Percentiles rank a stretch among this genome's conserved stretches.
Conservation (phyloP, 768 basidiomycete species). For the Jaapia argillacea region DNA sequence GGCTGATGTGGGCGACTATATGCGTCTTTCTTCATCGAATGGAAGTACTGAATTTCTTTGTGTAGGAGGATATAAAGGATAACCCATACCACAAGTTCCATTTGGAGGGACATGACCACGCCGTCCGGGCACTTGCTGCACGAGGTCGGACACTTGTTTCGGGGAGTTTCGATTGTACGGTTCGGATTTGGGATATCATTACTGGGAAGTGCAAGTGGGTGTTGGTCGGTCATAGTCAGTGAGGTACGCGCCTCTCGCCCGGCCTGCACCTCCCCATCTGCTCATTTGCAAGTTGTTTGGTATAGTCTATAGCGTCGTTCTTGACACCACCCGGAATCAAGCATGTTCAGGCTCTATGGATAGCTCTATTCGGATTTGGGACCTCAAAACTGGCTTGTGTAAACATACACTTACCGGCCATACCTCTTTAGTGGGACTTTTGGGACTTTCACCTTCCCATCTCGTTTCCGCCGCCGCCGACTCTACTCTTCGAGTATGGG, state of each 20-base stretch:
- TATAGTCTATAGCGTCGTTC: constrained; percentile 89
- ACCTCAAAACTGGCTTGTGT: constrained; percentile 71
- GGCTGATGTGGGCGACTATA: constrained; percentile 50
- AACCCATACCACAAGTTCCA: constrained; percentile 88
- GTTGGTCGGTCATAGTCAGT: constrained; percentile 82
- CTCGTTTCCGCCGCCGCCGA: constrained; percentile 97
- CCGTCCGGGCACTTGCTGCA: constrained; percentile 87
- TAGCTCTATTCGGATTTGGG: constrained; percentile 93
- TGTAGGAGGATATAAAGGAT: constrained; percentile 51
- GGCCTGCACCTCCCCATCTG: constrained; percentile 1
- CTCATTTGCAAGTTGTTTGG: constrained; percentile 1
- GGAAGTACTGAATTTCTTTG: constrained; percentile 7
- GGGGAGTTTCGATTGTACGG: constrained; percentile 92
- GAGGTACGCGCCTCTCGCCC: constrained; percentile 41
- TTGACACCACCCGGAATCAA: constrained; percentile 78
- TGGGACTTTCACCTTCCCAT: constrained; percentile 81
- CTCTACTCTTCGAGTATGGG: constrained; percentile 91
- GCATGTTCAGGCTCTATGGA: constrained; percentile 99
- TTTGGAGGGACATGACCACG: constrained; percentile 84
- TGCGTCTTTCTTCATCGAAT: constrained; percentile 24
- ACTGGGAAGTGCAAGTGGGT: constrained; percentile 75
- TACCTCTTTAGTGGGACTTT: constrained; percentile 87
- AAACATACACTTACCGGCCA: constrained; percentile 81
- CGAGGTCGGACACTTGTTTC: constrained; percentile 85
- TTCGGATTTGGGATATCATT: constrained; percentile 92